Evolutionary conservation across 305 asterid genomes (phyloP), one percentile per base, ranked within the genome.

Genomic region (Withania somnifera): DNA sequence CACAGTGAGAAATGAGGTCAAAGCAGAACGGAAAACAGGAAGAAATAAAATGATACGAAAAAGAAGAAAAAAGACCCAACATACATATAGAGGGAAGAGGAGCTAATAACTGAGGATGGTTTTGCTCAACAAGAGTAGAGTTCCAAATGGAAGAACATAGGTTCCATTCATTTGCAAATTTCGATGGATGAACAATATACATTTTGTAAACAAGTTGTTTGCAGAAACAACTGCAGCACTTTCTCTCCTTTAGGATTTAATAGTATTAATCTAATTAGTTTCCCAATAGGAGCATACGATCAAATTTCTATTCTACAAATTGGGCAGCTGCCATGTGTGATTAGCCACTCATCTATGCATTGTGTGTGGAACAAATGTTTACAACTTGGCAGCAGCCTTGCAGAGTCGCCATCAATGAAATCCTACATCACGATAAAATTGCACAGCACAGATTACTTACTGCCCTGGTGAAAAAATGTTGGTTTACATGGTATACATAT

Each of bases 281-380:
- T 15, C 34, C 71, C 5, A 15, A 11, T 30, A 63, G 15, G 40
- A 26, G 45, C 71, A 28, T 36, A 75, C 51, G 80, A 34, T 85
- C 87, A 89, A 40, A 92, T 91, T 40, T 91, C 94, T 80, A 77
- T 79, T 87, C 99, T 86, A 83, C 99, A 95, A 20, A 90, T 86
- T 0, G 99, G 98, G 83, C 99, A 95, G 17, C 85, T 89, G 3
- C 92, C 95, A 60, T 93, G 93, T 57, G 92, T 89, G 75, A 78
- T 15, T 69, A 95, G 92, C 99, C 98, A 95, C 84, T 88, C 93
- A 66, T 95, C 97, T 80, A 94, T 87, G 91, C 99, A 95, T 1
- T 85, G 82, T 28, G 78, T 60, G 87, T 95, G 99, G 86, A 91
- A 94, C 13, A 84, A 82, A 88, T 95, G 99, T 63, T 89, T 57